Percentiles rank a stretch among this genome's conserved stretches.
Conservation (phyloP, 208 protist species). For the Angomonas ambiguus region DNA sequence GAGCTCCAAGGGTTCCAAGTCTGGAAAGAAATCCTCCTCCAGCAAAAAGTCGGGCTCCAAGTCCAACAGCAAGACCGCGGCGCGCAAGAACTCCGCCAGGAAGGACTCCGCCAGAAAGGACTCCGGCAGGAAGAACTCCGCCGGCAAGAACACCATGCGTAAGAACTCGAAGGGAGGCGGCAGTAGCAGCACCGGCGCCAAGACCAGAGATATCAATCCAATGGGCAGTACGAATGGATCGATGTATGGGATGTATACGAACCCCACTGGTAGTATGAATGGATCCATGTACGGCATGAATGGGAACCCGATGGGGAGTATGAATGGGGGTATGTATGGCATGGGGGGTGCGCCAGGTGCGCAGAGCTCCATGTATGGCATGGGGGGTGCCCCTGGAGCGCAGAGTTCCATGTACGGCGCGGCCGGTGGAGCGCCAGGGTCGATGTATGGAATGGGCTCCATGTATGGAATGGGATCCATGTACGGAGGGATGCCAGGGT, state of each 20-base stretch:
- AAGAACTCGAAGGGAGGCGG: too few relatives aligned
- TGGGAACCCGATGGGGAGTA: too few relatives aligned
- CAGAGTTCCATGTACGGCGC: not conserved
- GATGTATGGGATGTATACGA: not conserved
- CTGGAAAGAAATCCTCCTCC: not conserved
- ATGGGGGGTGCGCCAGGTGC: not conserved
- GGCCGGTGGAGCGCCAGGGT: not conserved
- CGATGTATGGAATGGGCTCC: conserved; percentile 20
- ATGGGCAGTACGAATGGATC: not conserved
- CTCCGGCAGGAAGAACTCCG: not conserved
- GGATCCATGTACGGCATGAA: not conserved
- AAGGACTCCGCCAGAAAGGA: not conserved
- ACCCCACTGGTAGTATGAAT: not conserved
- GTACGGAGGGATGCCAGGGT: conserved; percentile 1
- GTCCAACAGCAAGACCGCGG: not conserved
- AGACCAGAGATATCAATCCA: not conserved
- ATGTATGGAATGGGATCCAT: conserved; percentile 17
- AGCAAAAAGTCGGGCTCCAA: not conserved
- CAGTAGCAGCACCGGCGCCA: not conserved
- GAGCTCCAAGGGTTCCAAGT: not conserved
- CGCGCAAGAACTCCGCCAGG: not conserved
- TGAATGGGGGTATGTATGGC: not conserved
- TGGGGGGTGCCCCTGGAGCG: not conserved
- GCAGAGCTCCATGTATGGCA: not conserved
- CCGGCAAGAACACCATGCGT: not conserved